Evolutionary conservation across 768 basidiomycete species (phyloP), one percentile per base, ranked within the genome.

Genomic region (Tylopilus subfusipes): DNA sequence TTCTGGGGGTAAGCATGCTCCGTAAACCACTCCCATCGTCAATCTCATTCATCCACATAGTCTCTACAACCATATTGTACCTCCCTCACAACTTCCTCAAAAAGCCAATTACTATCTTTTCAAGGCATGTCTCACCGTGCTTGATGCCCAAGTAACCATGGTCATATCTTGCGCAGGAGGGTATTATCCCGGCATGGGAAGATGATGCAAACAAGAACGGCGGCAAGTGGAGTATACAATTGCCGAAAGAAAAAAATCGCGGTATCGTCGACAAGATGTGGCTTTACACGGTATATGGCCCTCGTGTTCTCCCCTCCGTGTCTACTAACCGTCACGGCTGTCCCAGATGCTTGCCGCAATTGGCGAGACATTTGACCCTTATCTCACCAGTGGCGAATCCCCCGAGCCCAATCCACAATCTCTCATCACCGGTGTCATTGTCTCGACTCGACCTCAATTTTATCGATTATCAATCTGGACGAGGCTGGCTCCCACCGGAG

Each of bases 101-200:
- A 98, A 97, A 76, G 93, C 94, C n/a, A 98, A 98, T 69, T 99
- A 99, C 73, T 99, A 98, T 76, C 78, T 99, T 59, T 98, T 99
- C 85, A 98, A 97, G 80, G 92, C 86, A 49, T 45, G 82, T 73
- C 21, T 31, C 12, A 10, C 18, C 11, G 22, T 38, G 11, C 14
- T 13, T 27, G 34, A 21, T 48, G 16, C 47, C 34, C 38, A 36
- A 42, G 38, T 50, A 47, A 19, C 27, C 22, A 22, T 58, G 50
- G 29, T 55, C 55, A 57, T 53, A 22, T 31, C 42, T 12, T 18
- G 33, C 52, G 45, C 64, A 95, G 93, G 93, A 93, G 64, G 90
- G 88, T 25, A 97, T 98, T 60, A 96, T 96, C 60, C 94, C 94
- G 8, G 95, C 95, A 48, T 97, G 94, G 94, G 95, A 97, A 68